Evolutionary conservation across 345 rosid species (phyloP), one percentile per base, ranked within the genome.

Genomic region (Acer yangbiense): DNA sequence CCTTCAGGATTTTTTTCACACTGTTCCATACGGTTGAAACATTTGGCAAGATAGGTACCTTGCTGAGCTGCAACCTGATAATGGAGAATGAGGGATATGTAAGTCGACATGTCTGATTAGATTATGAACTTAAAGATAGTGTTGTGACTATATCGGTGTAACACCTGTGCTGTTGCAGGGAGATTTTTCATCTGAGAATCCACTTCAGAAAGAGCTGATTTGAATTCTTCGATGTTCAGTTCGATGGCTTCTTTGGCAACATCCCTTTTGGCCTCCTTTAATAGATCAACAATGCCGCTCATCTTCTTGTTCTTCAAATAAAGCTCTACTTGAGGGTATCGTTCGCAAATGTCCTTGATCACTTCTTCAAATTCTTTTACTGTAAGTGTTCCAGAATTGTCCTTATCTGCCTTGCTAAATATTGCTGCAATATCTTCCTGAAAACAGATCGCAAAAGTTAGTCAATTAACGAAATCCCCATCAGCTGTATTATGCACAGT

Each of bases 121-220:
- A 20, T 6, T 6, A 25, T 43, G 50, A 66, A 55, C 32, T 21
- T 63, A 43, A 43, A 25, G 20, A 21, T 10, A 20, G 21, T n/a
- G 9, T 39, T 41, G 23, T 27, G 58, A 10, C 2, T 35, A 39
- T 44, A 69, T 32, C 18, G 21, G 55, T 62, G 46, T 3, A 60
- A 39, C 20, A 92, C 98, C 97, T 96, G 99, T 9, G 99, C 99
- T 35, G 99, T 96, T 54, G 98, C 99, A 20, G 98, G 98, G 39
- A 92, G 97, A 83, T 84, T 85, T 85, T 94, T 96, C 98, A 94
- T 89, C 90, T 91, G 85, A 35, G 93, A 81, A 84, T 96, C 99
- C 78, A 90, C 98, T 76, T 88, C 86, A 20, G 97, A 89, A 78
- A 96, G 93, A 81, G 95, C 97, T 0, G 83, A 73, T 76, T 94